Percentiles rank a stretch among this genome's conserved stretches.
Evolutionary conservation across 2,329 filamentous ascomycete genomes (phyloP).

Genomic region (Metarhizium robertsii): DNA sequence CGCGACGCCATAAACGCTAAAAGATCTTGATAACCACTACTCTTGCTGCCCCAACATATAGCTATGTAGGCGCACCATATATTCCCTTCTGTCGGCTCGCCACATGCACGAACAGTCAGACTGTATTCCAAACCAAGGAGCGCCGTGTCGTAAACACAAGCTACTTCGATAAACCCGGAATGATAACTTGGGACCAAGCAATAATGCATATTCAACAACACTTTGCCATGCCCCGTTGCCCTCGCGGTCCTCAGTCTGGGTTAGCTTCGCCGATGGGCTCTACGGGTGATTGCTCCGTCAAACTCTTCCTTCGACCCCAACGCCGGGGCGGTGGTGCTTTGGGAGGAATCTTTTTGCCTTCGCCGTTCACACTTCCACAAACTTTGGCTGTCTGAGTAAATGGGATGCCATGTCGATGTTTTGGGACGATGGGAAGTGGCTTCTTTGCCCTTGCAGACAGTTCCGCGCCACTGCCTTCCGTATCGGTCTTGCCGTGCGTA

Average conservation of each 20-base stretch:
- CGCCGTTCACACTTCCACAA: constrained; percentile 19
- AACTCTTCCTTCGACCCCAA: constrained; percentile 29
- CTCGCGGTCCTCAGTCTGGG: neutral
- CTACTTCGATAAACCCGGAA: neutral
- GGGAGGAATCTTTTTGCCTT: constrained; percentile 31
- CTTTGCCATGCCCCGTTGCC: neutral
- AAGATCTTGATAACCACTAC: neutral
- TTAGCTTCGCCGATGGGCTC: neutral
- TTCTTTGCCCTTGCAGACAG: constrained; percentile 29
- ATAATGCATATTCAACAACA: neutral
- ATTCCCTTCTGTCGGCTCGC: neutral
- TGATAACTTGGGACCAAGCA: neutral
- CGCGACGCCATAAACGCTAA: neutral
- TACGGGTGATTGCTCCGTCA: constrained; percentile 19
- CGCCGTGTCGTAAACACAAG: neutral
- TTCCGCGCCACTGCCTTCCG: constrained; percentile 13
- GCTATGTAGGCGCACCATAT: neutral
- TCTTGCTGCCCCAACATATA: neutral
- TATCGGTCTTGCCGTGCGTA: constrained; percentile 5
- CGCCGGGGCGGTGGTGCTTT: constrained; percentile 38
- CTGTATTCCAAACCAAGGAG: neutral
- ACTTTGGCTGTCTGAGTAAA: constrained; percentile 24
- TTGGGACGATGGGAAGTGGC: constrained; percentile 44
- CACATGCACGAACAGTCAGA: neutral
- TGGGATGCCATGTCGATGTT: constrained; percentile 44